Evolutionary conservation across 495 filamentous ascomycete genomes (phyloP).

Genomic region (Evernia prunastri): DNA sequence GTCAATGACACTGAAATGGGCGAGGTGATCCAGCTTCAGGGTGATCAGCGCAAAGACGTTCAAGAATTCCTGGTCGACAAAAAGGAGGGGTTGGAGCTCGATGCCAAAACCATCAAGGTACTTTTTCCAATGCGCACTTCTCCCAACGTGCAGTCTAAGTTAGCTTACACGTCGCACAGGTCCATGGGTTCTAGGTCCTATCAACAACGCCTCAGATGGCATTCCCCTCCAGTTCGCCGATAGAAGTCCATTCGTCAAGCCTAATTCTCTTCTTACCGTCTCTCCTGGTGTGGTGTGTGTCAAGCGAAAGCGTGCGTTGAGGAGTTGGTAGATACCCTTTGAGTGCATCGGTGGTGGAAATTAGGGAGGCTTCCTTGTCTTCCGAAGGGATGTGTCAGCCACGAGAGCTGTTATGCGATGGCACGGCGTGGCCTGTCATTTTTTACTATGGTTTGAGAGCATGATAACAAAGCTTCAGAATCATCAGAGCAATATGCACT

Average conservation of each 20-base stretch:
- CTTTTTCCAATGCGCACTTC: constrained; percentile 20
- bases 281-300: constrained; percentile 15
- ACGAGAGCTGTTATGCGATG: constrained; percentile 2
- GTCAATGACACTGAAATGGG: constrained; percentile 96
- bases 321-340: constrained; percentile 36
- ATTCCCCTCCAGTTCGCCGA: constrained; percentile 40
- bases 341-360: constrained; percentile 8
- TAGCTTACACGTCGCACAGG: constrained; percentile 30
- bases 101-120: constrained; percentile 96
- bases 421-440: constrained; percentile 14
- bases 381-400: constrained; percentile 5
- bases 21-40: constrained; percentile 99
- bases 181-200: constrained; percentile 52
- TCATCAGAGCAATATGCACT: background rate
- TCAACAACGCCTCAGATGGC: constrained; percentile 37
- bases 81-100: constrained; percentile 83
- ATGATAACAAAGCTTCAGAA: background rate
- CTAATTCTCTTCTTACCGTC: constrained; percentile 18
- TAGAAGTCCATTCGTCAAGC: constrained; percentile 22
- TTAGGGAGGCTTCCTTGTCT: constrained; percentile 1
- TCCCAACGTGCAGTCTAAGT: too few relatives aligned
- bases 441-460: constrained; percentile 15
- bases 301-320: constrained; percentile 21
- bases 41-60: constrained; percentile 97
- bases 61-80: constrained; percentile 95